phyloP scores from a whole-genome alignment of 2,329 filamentous ascomycete genomes.

The Xylaria sp. region DNA sequence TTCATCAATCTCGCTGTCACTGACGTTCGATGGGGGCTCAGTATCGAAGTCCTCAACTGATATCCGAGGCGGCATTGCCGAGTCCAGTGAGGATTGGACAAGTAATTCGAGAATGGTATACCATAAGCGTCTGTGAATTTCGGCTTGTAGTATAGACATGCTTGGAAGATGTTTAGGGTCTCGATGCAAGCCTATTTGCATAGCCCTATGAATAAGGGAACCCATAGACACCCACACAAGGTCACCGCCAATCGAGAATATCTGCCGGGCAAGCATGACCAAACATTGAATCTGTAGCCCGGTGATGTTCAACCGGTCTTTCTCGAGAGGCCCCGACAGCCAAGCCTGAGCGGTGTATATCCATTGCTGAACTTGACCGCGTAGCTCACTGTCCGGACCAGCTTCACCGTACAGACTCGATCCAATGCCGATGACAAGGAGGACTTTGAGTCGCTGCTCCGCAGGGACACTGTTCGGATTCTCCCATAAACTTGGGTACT shows the following conservation, averaged over 20 bases:
- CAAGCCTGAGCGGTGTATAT: slow-evolving; percentile 49
- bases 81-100: slow-evolving; percentile 47
- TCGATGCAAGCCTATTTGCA: slow-evolving; percentile 53
- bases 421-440: slow-evolving; percentile 50
- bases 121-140: slow-evolving; percentile 51
- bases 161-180: slow-evolving; percentile 47
- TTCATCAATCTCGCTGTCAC: slow-evolving; percentile 41
- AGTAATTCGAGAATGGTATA: slow-evolving; percentile 50
- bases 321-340: slow-evolving; percentile 49
- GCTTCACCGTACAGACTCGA: slow-evolving; percentile 42
- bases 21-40: slow-evolving; percentile 44
- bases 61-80: slow-evolving; percentile 48
- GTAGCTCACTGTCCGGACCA: slow-evolving; percentile 34
- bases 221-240: slow-evolving; percentile 50
- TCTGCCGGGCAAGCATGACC: slow-evolving; percentile 46
- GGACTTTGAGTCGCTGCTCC: slow-evolving; percentile 43
- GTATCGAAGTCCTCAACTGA: slow-evolving; percentile 50
- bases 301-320: slow-evolving; percentile 41
- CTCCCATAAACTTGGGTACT: slow-evolving; percentile 56
- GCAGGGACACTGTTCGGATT: slow-evolving; percentile 34
- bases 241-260: slow-evolving; percentile 50
- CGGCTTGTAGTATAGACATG: slow-evolving; percentile 45
- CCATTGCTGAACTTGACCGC: slow-evolving; percentile 45
- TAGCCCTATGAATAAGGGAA: slow-evolving; percentile 48
- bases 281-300: slow-evolving; percentile 50